Conservation (phyloP, 768 basidiomycete species). For the Russula sp. region DNA sequence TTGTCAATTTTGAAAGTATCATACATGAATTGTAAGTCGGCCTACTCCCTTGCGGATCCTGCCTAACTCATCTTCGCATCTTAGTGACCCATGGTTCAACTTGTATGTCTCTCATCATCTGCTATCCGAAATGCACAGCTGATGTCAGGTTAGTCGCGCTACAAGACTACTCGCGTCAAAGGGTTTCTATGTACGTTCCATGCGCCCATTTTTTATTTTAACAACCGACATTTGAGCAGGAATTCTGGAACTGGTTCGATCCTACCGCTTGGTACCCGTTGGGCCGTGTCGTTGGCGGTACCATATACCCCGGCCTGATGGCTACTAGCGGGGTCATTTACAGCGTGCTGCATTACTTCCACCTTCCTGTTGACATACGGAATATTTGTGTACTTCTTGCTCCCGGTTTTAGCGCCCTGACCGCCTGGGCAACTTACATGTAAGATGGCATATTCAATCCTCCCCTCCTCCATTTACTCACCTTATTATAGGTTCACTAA, state of each 20-base stretch:
- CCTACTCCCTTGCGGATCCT: not conserved
- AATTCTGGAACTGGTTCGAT: conserved; percentile 99
- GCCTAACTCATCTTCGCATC: not conserved
- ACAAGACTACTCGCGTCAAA: conserved; percentile 86
- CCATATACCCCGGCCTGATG: conserved; percentile 98
- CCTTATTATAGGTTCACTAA: conserved; percentile 73
- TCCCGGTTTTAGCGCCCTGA: conserved; percentile 94
- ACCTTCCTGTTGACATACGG: conserved; percentile 95
- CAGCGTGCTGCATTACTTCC: conserved; percentile 79
- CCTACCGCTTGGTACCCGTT: conserved; percentile 99
- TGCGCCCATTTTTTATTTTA: not conserved
- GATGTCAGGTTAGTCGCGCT: conserved; percentile 65
- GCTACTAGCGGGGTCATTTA: conserved; percentile 97
- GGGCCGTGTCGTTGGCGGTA: conserved; percentile 96
- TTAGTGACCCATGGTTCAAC: conserved; percentile 98
- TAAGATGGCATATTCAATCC: conserved; percentile 34
- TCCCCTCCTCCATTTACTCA: not conserved
- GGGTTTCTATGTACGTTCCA: conserved; percentile 86
- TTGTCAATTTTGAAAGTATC: conserved; percentile 97
- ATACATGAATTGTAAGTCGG: conserved; percentile 94
- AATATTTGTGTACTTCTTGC: conserved; percentile 97
- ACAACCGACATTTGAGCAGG: conserved; percentile 42
- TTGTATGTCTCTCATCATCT: conserved; percentile 58
- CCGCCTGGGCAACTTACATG: conserved; percentile 97
- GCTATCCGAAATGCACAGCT: not conserved